phyloP scores from a whole-genome alignment of 1,139 yeast species.

The Yamadazyma taylorii region DNA sequence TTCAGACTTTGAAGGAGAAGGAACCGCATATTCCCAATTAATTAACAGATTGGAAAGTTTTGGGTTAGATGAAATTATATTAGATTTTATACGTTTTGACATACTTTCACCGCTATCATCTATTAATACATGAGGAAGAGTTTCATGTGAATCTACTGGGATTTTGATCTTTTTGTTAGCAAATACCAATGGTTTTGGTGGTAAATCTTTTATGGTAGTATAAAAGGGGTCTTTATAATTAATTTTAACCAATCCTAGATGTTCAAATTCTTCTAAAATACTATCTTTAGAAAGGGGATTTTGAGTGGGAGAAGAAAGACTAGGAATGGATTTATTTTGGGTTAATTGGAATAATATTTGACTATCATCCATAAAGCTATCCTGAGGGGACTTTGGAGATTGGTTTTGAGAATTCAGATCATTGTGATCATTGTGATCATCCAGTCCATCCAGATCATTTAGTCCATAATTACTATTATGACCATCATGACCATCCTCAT shows the following conservation, averaged over 20 bases:
- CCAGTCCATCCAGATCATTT: too few relatives aligned
- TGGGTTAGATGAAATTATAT: not conserved
- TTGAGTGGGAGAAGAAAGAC: not conserved
- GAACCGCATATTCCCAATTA: constrained; percentile 29
- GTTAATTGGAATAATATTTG: constrained; percentile 8
- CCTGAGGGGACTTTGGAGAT: constrained; percentile 4
- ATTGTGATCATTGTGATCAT: constrained; percentile 9
- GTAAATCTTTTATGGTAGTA: constrained; percentile 51
- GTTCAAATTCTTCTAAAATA: constrained; percentile 39
- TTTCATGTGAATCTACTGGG: constrained; percentile 2
- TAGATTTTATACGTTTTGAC: constrained; percentile 5
- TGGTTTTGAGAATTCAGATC: constrained; percentile 12
- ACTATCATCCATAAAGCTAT: constrained; percentile 8
- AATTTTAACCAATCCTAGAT: constrained; percentile 47
- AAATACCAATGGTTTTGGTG: constrained; percentile 55
- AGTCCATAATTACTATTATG: too few relatives aligned
- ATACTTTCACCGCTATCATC: constrained; percentile 2
- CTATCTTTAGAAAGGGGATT: constrained; percentile 16
- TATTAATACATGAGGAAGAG: constrained; percentile 7
- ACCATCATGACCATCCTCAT: too few relatives aligned
- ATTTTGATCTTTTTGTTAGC: constrained; percentile 60
- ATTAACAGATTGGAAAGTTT: not conserved
- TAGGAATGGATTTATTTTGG: constrained; percentile 5
- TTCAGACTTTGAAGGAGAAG: constrained; percentile 31
- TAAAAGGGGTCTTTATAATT: constrained; percentile 67